Percentiles rank a stretch among this genome's conserved stretches.
Conservation (phyloP, 106 monocot genomes). For the Dioscorea alata region DNA sequence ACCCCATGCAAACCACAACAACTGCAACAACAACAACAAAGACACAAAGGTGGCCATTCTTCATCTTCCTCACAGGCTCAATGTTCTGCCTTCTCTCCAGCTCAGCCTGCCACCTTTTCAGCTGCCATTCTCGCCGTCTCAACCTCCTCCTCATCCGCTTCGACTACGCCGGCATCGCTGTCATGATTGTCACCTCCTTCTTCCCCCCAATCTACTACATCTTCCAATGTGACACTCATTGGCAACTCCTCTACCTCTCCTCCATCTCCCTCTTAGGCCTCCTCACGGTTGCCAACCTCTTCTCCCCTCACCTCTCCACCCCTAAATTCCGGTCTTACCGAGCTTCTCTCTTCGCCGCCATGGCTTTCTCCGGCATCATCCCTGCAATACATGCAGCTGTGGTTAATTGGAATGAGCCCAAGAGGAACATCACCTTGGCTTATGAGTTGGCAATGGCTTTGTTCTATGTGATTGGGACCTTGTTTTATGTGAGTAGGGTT, state of each 20-base stretch:
- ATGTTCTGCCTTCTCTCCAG: slow-evolving; percentile 88
- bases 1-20: too few relatives aligned
- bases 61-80: slow-evolving; percentile 76
- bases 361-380: slow-evolving; percentile 69
- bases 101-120: slow-evolving; percentile 84
- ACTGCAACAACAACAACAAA: not conserved
- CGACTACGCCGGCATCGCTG: slow-evolving; percentile 91
- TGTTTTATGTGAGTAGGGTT: slow-evolving; percentile 65
- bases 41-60: slow-evolving; percentile 78
- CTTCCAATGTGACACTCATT: slow-evolving; percentile 71
- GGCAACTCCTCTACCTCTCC: slow-evolving; percentile 60
- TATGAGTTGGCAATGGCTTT: slow-evolving; percentile 70
- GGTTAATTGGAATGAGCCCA: slow-evolving; percentile 63
- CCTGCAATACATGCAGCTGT: slow-evolving; percentile 68
- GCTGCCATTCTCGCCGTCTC: slow-evolving; percentile 81
- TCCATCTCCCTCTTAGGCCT: slow-evolving; percentile 47
- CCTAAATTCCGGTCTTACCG: slow-evolving; percentile 52
- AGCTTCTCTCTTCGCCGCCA: slow-evolving; percentile 51
- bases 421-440: slow-evolving; percentile 44
- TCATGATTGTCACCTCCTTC: slow-evolving; percentile 96
- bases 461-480: slow-evolving; percentile 45
- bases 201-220: slow-evolving; percentile 98
- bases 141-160: slow-evolving; percentile 72
- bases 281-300: slow-evolving; percentile 42
- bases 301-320: slow-evolving; percentile 41